Percentiles rank a stretch among this genome's conserved stretches.
phyloP scores from a whole-genome alignment of 164 flowering plant species.

The Santalum album region DNA sequence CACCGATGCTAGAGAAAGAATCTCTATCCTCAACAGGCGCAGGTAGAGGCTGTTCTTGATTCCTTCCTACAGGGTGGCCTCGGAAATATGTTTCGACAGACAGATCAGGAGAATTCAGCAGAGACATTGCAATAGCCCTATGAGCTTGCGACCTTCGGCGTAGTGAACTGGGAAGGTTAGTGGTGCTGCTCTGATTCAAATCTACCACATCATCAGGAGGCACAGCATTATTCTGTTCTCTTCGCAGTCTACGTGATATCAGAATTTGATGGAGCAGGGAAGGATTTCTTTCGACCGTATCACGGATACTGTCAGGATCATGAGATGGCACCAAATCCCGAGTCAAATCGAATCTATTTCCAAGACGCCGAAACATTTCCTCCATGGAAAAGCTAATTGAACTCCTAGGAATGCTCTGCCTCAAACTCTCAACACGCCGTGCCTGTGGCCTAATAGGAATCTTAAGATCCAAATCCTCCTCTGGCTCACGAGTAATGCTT shows the following conservation, averaged over 20 bases:
- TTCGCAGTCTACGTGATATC: constrained; percentile 43
- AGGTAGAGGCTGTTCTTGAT: constrained; percentile 31
- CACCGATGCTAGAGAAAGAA: constrained; percentile 71
- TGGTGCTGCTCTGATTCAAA: constrained; percentile 21
- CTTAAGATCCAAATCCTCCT: constrained; percentile 36
- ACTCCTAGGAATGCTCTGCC: constrained; percentile 49
- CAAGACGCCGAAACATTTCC: constrained; percentile 65
- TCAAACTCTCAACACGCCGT: constrained; percentile 55
- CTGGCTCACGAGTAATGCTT: constrained; percentile 18
- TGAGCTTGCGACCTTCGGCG: constrained; percentile 32
- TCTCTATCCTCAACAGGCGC: constrained; percentile 54
- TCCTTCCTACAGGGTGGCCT: constrained; percentile 29
- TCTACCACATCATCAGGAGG: constrained; percentile 36
- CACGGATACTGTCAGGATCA: constrained; percentile 20
- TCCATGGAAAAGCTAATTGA: constrained; percentile 46
- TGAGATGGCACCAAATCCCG: constrained; percentile 23
- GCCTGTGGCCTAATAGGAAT: constrained; percentile 66
- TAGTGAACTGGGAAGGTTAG: constrained; percentile 27
- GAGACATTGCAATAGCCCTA: constrained; percentile 18
- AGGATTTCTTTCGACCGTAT: constrained; percentile 24
- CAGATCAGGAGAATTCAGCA: constrained; percentile 32
- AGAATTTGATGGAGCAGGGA: constrained; percentile 37
- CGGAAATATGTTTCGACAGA: constrained; percentile 33
- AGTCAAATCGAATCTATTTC: constrained; percentile 42
- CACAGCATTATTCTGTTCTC: constrained; percentile 28